Base-by-base conservation (phyloP, 164 flowering plant species). In the Piper betle region DNA sequence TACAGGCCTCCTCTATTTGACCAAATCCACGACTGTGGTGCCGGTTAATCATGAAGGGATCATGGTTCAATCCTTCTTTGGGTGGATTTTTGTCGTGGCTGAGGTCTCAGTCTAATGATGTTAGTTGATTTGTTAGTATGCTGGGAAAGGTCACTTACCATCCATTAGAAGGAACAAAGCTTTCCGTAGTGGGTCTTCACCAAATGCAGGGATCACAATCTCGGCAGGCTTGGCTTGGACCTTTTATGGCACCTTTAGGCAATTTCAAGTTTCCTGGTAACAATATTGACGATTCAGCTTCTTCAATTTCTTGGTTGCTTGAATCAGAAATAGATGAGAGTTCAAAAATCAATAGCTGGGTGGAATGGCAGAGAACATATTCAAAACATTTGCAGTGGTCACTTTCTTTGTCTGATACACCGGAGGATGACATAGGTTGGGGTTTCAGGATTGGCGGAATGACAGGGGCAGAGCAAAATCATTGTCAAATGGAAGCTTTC, bases 131-230 rank as follows among this genome's bases (percentile, higher is more conserved):
- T 66, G 77, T 81, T 65, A 79, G 91, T 75, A 82, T 86, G n/a
- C 85, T 87, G 66, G 97, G 85, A 11, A 85, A 82, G 77, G 70
- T 90, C 58, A 73, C 78, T 8, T 82, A 66, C 66, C 81, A 82
- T 48, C 69, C 86, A 64, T 72, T 88, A 5, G 57, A 68, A 66
- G 79, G 81, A 64, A 76, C 78, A 52, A 82, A 76, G 66, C 76
- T 93, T 39, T 79, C 89, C 25, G 68, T 90, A 48, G 25, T 78
- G 53, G 90, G 94, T 52, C 62, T 84, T 64, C 86, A 79, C 62
- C 76, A 70, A 69, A 75, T 64, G 41, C 68, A 72, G 15, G 80
- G 53, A 61, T 53, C 74, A 42, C 68, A 71, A 8, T 57, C 54
- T 63, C 79, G 72, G 58, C 58, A 37, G 42, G 37, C 62, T 37